These are phyloP conservation scores for Kodamaea suecica DNA, from an alignment of 1,139 yeast species.

Conservation along the genomic window DNA sequence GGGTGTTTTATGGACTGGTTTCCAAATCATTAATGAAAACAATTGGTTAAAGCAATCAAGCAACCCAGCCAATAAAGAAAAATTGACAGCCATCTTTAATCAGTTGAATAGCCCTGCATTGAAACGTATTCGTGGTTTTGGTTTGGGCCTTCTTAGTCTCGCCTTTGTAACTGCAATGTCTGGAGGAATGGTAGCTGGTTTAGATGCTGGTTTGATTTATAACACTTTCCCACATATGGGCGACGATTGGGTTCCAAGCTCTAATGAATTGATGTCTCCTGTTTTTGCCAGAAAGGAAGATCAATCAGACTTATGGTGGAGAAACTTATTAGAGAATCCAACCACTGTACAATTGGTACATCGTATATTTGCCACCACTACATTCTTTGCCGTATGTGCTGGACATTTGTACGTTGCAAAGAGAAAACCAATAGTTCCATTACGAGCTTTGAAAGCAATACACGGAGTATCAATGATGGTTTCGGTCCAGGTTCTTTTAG, in stretches of 20 bases:
- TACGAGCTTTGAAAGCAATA: slow-evolving; percentile 46
- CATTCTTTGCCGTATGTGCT: slow-evolving; percentile 70
- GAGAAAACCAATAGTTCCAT: slow-evolving; percentile 62
- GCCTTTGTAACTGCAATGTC: slow-evolving; percentile 90
- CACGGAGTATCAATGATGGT: slow-evolving; percentile 79
- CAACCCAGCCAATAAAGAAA: slow-evolving; percentile 12
- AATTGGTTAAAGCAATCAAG: slow-evolving; percentile 55
- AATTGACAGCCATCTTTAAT: slow-evolving; percentile 35
- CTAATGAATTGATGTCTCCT: slow-evolving; percentile 71
- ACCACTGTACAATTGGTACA: slow-evolving; percentile 93
- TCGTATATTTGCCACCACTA: slow-evolving; percentile 77
- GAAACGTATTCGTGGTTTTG: slow-evolving; percentile 51
- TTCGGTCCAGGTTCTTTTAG: slow-evolving; percentile 77
- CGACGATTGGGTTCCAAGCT: slow-evolving; percentile 67
- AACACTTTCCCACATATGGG: slow-evolving; percentile 98
- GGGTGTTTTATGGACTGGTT: slow-evolving; percentile 88
- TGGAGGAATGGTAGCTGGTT: slow-evolving; percentile 97
- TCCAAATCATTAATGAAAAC: slow-evolving; percentile 76
- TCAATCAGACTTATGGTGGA: slow-evolving; percentile 78
- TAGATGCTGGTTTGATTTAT: slow-evolving; percentile 95
- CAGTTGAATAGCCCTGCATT: slow-evolving; percentile 53
- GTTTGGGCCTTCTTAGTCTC: slow-evolving; percentile 57
- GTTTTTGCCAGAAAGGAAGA: slow-evolving; percentile 67
- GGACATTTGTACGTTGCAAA: slow-evolving; percentile 60
- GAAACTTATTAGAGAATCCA: slow-evolving; percentile 92